phyloP scores from a whole-genome alignment of 805 yeast genomes.

The Pichia ethanolica region DNA sequence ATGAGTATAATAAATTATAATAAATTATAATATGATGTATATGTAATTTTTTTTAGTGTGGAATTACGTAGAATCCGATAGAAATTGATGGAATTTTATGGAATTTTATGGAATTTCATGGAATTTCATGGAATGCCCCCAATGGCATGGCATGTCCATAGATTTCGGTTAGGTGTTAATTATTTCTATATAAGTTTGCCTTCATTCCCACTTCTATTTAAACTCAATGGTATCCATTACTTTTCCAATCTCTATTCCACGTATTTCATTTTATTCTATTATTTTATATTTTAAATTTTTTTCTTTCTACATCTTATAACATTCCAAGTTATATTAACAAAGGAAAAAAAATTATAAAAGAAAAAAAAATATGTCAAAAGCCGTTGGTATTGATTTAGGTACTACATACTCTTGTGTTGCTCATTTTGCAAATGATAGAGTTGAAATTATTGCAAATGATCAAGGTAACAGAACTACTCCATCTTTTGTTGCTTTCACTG shows the following conservation, averaged over 20 bases:
- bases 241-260: not conserved
- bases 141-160: too few relatives aligned
- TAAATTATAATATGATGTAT: too few relatives aligned
- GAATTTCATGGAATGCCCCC: too few relatives aligned
- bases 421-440: slow-evolving; percentile 82
- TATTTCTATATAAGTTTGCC: too few relatives aligned
- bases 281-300: not conserved
- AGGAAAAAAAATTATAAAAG: not conserved
- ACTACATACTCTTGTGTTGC: slow-evolving; percentile 94
- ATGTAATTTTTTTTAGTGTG: too few relatives aligned
- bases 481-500: slow-evolving; percentile 91
- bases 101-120: too few relatives aligned
- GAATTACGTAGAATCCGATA: too few relatives aligned
- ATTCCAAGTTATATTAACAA: not conserved
- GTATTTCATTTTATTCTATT: not conserved
- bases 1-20: not conserved
- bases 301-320: not conserved
- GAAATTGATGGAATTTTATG: too few relatives aligned
- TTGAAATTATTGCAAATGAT: slow-evolving; percentile 93
- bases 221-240: not conserved
- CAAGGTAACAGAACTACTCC: slow-evolving; percentile 99
- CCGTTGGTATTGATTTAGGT: slow-evolving; percentile 74
- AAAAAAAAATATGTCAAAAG: slow-evolving; percentile 26
- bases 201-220: too few relatives aligned
- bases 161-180: too few relatives aligned